A percentile compares a stretch with the other conserved stretches of the same genome.
Evolutionary conservation across 2,329 filamentous ascomycete species (phyloP).

Genomic region (Botrytis aclada): DNA sequence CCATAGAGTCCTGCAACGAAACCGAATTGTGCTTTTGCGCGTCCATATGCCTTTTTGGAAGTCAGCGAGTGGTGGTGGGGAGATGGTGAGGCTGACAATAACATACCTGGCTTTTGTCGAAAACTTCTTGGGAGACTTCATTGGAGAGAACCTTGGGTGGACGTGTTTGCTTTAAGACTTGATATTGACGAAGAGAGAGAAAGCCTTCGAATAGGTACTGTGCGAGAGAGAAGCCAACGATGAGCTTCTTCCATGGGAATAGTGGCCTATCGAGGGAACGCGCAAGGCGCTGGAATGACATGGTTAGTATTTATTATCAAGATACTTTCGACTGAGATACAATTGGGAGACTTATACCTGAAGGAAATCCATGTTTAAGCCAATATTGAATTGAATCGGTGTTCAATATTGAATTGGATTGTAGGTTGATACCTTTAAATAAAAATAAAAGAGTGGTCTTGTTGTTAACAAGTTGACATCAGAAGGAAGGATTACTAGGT

Average conservation of each 20-base stretch:
- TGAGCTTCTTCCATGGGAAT: slow-evolving; percentile 97
- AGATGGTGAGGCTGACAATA: slow-evolving; percentile 13
- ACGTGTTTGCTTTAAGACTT: slow-evolving; percentile 73
- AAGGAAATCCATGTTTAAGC: slow-evolving; percentile 38
- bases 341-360: slow-evolving; percentile 31
- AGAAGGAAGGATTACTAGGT: background rate
- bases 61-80: slow-evolving; percentile 23
- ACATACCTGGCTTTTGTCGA: slow-evolving; percentile 81
- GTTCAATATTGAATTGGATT: background rate
- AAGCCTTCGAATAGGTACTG: slow-evolving; percentile 90
- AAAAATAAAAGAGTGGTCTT: slow-evolving; percentile 2
- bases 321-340: background rate
- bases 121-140: slow-evolving; percentile 85
- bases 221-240: slow-evolving; percentile 88
- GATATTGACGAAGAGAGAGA: slow-evolving; percentile 86
- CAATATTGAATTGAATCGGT: background rate
- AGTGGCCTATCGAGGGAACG: slow-evolving; percentile 83
- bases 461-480: background rate
- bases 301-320: slow-evolving; percentile 25
- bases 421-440: background rate
- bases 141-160: slow-evolving; percentile 83
- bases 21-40: slow-evolving; percentile 89
- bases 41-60: slow-evolving; percentile 70
- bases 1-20: slow-evolving; percentile 78
- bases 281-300: slow-evolving; percentile 62